These are phyloP conservation scores for Fusarium camptoceras DNA, from an alignment of 2,329 filamentous ascomycete species.

Conservation along the genomic window DNA sequence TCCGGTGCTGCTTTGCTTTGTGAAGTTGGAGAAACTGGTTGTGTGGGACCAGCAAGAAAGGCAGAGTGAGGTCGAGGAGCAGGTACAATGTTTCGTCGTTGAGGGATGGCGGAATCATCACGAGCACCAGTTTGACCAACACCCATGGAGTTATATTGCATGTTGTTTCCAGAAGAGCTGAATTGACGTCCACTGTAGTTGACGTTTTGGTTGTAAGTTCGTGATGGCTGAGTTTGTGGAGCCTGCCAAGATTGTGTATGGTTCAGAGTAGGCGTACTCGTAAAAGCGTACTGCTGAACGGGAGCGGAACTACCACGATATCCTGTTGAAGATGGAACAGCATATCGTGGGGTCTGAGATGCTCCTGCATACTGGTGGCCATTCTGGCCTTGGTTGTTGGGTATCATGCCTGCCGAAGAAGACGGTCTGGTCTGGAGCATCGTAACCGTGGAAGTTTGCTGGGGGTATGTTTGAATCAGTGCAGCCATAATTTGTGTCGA, in stretches of 20 bases:
- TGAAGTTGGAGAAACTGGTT: conserved; percentile 60
- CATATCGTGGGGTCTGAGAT: conserved; percentile 50
- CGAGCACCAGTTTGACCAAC: conserved; percentile 58
- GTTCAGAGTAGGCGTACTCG: conserved; percentile 73
- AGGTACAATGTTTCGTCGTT: conserved; percentile 56
- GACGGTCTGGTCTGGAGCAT: conserved; percentile 81
- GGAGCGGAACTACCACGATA: conserved; percentile 69
- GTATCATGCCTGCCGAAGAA: conserved; percentile 63
- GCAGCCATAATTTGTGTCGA: conserved; percentile 76
- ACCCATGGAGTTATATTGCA: conserved; percentile 54
- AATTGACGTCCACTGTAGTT: conserved; percentile 51
- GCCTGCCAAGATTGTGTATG: conserved; percentile 65
- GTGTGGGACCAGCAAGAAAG: conserved; percentile 55
- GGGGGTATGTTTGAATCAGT: conserved; percentile 83
- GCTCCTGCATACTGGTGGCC: conserved; percentile 63
- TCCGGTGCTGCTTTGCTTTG: conserved; percentile 71
- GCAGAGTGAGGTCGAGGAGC: conserved; percentile 58
- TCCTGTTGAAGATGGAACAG: conserved; percentile 55
- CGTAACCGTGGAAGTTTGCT: conserved; percentile 77
- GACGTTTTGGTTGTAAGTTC: conserved; percentile 40
- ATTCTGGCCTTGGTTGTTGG: conserved; percentile 62
- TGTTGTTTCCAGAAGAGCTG: conserved; percentile 55
- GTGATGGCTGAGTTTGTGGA: conserved; percentile 33
- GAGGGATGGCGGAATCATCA: conserved; percentile 64
- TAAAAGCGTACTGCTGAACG: conserved; percentile 83